Conservation (phyloP, 805 yeast genomes). For the Candida ficus region DNA sequence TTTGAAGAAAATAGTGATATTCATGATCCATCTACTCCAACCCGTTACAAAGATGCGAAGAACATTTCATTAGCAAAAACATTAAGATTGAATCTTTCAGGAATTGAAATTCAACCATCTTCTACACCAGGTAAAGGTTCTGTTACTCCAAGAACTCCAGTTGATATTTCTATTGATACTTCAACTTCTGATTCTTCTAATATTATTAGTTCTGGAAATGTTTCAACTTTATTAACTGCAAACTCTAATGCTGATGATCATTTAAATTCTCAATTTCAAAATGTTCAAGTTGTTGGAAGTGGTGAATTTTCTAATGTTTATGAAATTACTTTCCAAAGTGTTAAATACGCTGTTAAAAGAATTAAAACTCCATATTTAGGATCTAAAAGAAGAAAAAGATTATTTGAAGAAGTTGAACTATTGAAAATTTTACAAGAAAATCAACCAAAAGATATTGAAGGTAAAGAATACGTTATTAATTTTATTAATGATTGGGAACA, state of each 20-base stretch:
- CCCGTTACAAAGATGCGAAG: slow-evolving; percentile 27
- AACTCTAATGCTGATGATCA: slow-evolving; percentile 33
- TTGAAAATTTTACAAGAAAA: slow-evolving; percentile 37
- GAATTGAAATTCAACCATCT: slow-evolving; percentile 6
- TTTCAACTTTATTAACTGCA: slow-evolving; percentile 19
- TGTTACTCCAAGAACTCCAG: slow-evolving; percentile 29
- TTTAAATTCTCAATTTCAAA: slow-evolving; percentile 44
- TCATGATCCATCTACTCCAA: slow-evolving; percentile 40
- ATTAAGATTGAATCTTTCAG: slow-evolving; percentile 12
- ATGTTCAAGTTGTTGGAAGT: slow-evolving; percentile 66
- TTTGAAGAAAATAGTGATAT: slow-evolving; percentile 19
- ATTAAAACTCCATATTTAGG: slow-evolving; percentile 61
- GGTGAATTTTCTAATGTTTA: slow-evolving; percentile 92
- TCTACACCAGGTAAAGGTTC: slow-evolving; percentile 19
- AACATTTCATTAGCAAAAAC: slow-evolving; percentile 14
- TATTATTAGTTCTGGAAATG: slow-evolving; percentile 19
- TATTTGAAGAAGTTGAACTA: slow-evolving; percentile 76
- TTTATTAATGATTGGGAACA: slow-evolving; percentile 84
- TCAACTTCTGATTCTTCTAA: slow-evolving; percentile 15
- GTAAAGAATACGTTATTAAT: slow-evolving; percentile 71
- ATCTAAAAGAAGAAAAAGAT: slow-evolving; percentile 53
- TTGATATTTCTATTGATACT: slow-evolving; percentile 17
- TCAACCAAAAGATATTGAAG: slow-evolving; percentile 44
- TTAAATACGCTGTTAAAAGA: slow-evolving; percentile 81
- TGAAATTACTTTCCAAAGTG: slow-evolving; percentile 64